phyloP scores from a whole-genome alignment of 495 filamentous ascomycete species.

The Neurospora sp. region DNA sequence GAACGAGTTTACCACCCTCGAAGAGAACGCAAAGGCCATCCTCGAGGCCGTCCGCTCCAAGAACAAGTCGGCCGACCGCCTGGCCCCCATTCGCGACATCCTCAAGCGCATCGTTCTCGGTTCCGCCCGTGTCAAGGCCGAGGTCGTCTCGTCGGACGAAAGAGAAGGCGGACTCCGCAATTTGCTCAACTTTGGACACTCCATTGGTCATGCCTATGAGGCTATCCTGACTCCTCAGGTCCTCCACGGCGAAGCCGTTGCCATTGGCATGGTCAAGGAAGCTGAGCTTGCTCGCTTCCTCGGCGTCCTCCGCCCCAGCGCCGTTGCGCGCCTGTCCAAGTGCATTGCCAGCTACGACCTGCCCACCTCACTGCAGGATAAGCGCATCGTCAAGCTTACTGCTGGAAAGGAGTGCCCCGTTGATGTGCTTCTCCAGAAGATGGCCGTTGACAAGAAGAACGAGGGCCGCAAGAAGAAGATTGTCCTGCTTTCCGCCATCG shows the following conservation, averaged over 20 bases:
- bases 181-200: slow-evolving; percentile 94
- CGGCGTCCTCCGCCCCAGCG: slow-evolving; percentile 75
- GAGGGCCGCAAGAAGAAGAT: slow-evolving; percentile 92
- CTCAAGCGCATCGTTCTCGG: slow-evolving; percentile 82
- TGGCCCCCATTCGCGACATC: slow-evolving; percentile 60
- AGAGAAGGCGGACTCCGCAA: slow-evolving; percentile 90
- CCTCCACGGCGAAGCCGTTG: slow-evolving; percentile 88
- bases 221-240: slow-evolving; percentile 93
- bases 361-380: slow-evolving; percentile 76
- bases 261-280: slow-evolving; percentile 97
- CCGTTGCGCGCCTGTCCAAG: slow-evolving; percentile 81
- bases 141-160: slow-evolving; percentile 88
- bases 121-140: slow-evolving; percentile 81
- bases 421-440: slow-evolving; percentile 76
- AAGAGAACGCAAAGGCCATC: slow-evolving; percentile 66
- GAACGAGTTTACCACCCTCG: slow-evolving; percentile 73
- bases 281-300: slow-evolving; percentile 86
- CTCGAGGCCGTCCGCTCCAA: slow-evolving; percentile 58
- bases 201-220: slow-evolving; percentile 94
- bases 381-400: slow-evolving; percentile 73
- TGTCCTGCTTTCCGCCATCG: slow-evolving; percentile 88
- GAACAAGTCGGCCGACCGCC: slow-evolving; percentile 38
- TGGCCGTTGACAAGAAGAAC: slow-evolving; percentile 99
- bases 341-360: slow-evolving; percentile 89
- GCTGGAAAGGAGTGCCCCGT: slow-evolving; percentile 87